Conservation (phyloP, 176 grass and related monocot species). For the Hsuehochloa calcarea region DNA sequence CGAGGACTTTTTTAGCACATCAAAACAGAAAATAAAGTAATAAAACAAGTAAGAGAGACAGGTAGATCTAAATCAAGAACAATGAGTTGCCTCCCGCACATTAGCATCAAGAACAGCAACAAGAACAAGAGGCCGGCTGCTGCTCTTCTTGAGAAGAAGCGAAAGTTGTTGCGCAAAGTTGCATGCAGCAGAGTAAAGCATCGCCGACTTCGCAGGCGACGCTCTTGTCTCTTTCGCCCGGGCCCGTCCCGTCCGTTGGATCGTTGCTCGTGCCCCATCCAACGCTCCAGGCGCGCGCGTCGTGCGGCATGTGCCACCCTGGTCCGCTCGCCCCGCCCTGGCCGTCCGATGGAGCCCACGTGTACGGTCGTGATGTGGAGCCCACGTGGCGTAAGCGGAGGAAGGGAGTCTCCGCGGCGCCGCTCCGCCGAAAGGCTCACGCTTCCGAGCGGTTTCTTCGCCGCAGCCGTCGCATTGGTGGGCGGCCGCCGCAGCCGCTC, state of each 20-base stretch:
- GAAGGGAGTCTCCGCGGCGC: neutral
- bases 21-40: neutral
- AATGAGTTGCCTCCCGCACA: neutral
- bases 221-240: neutral
- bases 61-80: no score
- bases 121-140: neutral
- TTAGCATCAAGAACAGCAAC: neutral
- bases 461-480: neutral
- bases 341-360: neutral
- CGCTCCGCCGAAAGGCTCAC: neutral
- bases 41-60: no score
- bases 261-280: neutral
- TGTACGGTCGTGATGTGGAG: neutral
- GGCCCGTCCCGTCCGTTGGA: neutral
- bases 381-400: no score
- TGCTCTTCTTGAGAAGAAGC: neutral
- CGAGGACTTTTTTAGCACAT: neutral
- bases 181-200: neutral
- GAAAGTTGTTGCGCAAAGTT: neutral
- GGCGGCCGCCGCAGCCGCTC: neutral
- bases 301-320: neutral
- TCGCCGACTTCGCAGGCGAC: neutral
- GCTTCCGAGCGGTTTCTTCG: neutral
- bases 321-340: neutral
- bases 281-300: neutral